Base-by-base conservation (phyloP, 2,329 filamentous ascomycete species). In the Lachnellula cervina region DNA sequence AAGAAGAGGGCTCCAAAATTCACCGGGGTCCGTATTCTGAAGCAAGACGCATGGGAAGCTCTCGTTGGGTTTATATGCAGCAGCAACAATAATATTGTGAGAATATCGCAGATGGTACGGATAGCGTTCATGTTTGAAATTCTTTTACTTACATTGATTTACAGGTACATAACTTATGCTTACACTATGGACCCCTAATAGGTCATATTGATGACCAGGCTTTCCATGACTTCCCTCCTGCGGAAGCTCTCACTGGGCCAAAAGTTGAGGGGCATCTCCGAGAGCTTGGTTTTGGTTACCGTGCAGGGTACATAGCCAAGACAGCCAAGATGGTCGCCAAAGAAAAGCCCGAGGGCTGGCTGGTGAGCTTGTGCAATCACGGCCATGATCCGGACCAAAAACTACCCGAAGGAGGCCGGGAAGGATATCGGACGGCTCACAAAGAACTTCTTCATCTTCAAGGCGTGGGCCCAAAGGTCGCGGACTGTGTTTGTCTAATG, bases 401-500 rank as follows among this genome's bases (percentile, higher is more conserved):
- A 77, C 66, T 73, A 51, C 71, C 78, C 52, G 71, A 79, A 66
- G 74, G 79, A 51, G 72, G 81, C 60, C n/a, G 68, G 69, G 23
- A 70, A 64, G 59, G 78, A 81, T 62, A 89, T 84, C 4, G 97
- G 95, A 71, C 81, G 50, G 93, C 94, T 0, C 94, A 97, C 66
- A 85, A 89, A 57, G 81, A 88, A 62, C 78, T 99, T 2, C 77
- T 97, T 1, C 74, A 80, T 5, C 78, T 99, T 21, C 84, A 91
- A 55, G 94, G 94, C 1, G 95, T 99, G 5, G 94, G 94, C 0
- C 94, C 95, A 0, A 99, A 99, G 71, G 94, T 99, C 0, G 89
- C 94, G 5, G 95, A 99, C 70, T 99, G 95, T 68, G 92, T 97
- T 7, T 96, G 89, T 68, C 76, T 99, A 19, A 97, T 99, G 88